Evolutionary conservation across 441 rosid species (phyloP).

Genomic region (Erodium chrysanthum): DNA sequence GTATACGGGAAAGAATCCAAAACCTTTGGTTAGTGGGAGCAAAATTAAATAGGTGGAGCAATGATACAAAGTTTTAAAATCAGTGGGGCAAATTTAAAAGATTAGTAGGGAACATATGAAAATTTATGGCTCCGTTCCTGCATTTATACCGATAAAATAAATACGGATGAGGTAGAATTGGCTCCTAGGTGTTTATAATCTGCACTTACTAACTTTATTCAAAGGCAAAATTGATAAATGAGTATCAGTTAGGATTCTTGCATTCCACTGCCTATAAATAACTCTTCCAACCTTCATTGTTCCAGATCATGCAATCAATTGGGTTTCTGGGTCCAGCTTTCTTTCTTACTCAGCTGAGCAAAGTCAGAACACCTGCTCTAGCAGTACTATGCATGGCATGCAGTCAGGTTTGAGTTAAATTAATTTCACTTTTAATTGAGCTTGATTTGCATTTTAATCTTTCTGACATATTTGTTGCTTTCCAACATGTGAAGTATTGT

Average conservation of each 20-base stretch:
- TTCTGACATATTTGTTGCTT: not conserved
- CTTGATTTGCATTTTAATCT: not conserved
- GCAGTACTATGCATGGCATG: constrained; percentile 99
- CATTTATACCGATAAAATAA: too few species aligned
- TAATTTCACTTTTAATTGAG: constrained; percentile 15
- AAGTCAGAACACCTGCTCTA: constrained; percentile 78
- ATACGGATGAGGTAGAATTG: too few species aligned
- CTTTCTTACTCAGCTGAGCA: constrained; percentile 82
- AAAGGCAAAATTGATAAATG: not conserved
- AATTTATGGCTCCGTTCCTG: too few species aligned
- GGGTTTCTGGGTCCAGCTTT: constrained; percentile 93
- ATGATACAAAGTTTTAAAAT: too few species aligned
- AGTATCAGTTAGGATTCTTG: not conserved
- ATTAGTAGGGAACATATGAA: too few species aligned
- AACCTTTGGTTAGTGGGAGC: too few species aligned
- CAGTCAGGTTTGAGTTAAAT: constrained; percentile 62
- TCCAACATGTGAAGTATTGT: not conserved
- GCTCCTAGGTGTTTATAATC: too few species aligned
- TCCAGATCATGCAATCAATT: constrained; percentile 96
- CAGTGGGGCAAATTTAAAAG: too few species aligned
- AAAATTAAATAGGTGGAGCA: too few species aligned
- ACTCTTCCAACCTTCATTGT: constrained; percentile 18
- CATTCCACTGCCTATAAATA: constrained; percentile 2
- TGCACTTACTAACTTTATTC: too few species aligned
- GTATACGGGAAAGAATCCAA: too few species aligned